Conservation (phyloP, 2,329 filamentous ascomycete species). For the Scleromitrula shiraiana region DNA sequence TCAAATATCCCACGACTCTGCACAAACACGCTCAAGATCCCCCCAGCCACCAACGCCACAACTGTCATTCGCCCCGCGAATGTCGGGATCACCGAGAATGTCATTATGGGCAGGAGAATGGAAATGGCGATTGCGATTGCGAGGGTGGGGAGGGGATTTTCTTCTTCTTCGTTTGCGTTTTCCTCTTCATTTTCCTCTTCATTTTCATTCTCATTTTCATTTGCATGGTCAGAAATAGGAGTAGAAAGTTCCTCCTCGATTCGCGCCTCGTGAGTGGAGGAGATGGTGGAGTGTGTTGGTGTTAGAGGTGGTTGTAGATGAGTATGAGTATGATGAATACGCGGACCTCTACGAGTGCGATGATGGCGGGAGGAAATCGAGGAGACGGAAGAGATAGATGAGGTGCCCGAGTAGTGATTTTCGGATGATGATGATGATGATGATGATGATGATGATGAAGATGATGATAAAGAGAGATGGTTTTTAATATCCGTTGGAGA, state of each 20-base stretch:
- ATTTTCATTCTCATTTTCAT: conserved; percentile 18
- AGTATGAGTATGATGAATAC: too few relatives aligned
- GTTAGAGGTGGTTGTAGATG: too few relatives aligned
- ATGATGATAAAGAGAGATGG: conserved; percentile 8
- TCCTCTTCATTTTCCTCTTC: conserved; percentile 26
- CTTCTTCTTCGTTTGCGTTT: conserved; percentile 22
- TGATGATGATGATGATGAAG: conserved; percentile 7
- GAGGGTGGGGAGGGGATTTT: conserved; percentile 21
- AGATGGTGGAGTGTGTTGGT: too few relatives aligned
- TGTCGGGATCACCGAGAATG: conserved; percentile 48
- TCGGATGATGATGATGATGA: background rate
- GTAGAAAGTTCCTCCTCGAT: too few relatives aligned
- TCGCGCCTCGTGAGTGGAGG: too few relatives aligned
- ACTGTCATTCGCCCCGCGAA: conserved; percentile 51
- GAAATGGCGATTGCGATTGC: conserved; percentile 43
- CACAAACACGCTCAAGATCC: conserved; percentile 29
- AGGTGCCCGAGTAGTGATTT: background rate
- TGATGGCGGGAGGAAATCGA: background rate
- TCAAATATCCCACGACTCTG: conserved; percentile 19
- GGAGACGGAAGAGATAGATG: conserved; percentile 3
- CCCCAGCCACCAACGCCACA: conserved; percentile 43
- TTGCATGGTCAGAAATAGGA: background rate
- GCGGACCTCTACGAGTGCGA: too few relatives aligned
- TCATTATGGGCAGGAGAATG: conserved; percentile 48
- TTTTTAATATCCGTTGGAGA: background rate